phyloP scores from a whole-genome alignment of 495 filamentous ascomycete species.

The Penicillium lagena region DNA sequence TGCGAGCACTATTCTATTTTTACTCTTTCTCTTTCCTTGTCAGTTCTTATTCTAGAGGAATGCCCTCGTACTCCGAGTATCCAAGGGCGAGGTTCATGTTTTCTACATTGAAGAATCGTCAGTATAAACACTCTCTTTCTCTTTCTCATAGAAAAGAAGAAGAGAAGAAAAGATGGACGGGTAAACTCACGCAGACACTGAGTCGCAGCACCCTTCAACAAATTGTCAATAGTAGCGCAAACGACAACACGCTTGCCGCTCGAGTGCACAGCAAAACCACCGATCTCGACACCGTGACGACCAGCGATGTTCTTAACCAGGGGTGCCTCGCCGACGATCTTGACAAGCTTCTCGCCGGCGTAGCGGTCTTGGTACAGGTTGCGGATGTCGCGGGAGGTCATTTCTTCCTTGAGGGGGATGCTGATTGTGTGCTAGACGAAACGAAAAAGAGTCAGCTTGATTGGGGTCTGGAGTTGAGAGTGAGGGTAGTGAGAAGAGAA shows the following conservation, averaged over 20 bases:
- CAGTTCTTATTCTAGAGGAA: constrained; percentile 55
- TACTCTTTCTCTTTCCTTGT: no score
- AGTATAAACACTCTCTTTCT: background rate
- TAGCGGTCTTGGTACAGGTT: constrained; percentile 95
- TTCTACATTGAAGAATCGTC: constrained; percentile 41
- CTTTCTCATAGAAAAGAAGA: no score
- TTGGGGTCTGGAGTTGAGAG: no score
- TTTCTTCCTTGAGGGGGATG: constrained; percentile 75
- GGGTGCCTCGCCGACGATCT: constrained; percentile 82
- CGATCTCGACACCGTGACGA: constrained; percentile 91
- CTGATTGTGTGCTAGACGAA: constrained; percentile 66
- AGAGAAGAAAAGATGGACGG: no score
- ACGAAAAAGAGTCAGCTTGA: constrained; percentile 9
- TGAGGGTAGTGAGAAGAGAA: background rate
- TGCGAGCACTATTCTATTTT: no score
- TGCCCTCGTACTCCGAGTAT: constrained; percentile 89
- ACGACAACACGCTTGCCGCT: constrained; percentile 86
- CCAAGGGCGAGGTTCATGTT: constrained; percentile 97
- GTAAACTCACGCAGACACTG: constrained; percentile 81
- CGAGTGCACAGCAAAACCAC: constrained; percentile 87
- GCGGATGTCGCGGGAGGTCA: constrained; percentile 87
- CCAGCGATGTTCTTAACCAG: constrained; percentile 82
- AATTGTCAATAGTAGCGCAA: constrained; percentile 95
- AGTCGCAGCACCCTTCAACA: constrained; percentile 93
- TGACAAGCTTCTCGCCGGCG: constrained; percentile 89